Percentiles rank a stretch among this genome's conserved stretches.
These are phyloP conservation scores for Nemania diffusa DNA, from an alignment of 2,329 filamentous ascomycete species.

Conservation along the genomic window DNA sequence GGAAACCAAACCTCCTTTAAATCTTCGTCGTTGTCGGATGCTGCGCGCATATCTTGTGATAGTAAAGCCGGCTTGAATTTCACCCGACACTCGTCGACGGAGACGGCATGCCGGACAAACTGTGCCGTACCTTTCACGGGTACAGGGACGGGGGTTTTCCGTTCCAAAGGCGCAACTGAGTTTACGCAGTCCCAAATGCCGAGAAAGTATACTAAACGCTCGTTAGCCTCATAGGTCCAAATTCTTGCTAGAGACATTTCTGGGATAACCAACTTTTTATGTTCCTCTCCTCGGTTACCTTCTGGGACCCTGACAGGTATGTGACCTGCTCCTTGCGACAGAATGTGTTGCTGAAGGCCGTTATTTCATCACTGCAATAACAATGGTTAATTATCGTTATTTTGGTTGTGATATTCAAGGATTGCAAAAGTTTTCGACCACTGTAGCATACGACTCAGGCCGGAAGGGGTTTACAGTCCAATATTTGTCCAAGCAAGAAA, in stretches of 20 bases:
- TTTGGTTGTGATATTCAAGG: neutral
- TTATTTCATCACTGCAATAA: conserved; percentile 51
- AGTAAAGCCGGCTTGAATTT: conserved; percentile 65
- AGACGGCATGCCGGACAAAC: conserved; percentile 63
- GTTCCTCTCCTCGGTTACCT: conserved; percentile 32
- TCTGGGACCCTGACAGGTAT: conserved; percentile 16
- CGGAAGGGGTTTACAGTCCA: neutral
- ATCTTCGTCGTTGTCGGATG: conserved; percentile 49
- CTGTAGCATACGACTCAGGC: no score
- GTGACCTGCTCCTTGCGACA: conserved; percentile 52
- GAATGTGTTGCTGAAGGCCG: conserved; percentile 60
- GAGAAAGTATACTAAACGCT: conserved; percentile 63
- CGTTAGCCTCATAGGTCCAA: no score
- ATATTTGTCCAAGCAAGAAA: neutral
- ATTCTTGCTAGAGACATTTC: neutral
- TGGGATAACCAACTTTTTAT: no score
- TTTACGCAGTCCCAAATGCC: conserved; percentile 67
- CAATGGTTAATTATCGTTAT: neutral
- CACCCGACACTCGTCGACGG: conserved; percentile 63
- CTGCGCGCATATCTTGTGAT: conserved; percentile 52
- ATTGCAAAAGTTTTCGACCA: no score
- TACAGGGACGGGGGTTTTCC: conserved; percentile 52
- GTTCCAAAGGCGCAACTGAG: conserved; percentile 57
- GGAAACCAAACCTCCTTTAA: conserved; percentile 67
- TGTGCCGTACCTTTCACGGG: conserved; percentile 55